These are phyloP conservation scores for Ustilaginoidea virens DNA, from an alignment of 2,329 filamentous ascomycete species.

Conservation along the genomic window DNA sequence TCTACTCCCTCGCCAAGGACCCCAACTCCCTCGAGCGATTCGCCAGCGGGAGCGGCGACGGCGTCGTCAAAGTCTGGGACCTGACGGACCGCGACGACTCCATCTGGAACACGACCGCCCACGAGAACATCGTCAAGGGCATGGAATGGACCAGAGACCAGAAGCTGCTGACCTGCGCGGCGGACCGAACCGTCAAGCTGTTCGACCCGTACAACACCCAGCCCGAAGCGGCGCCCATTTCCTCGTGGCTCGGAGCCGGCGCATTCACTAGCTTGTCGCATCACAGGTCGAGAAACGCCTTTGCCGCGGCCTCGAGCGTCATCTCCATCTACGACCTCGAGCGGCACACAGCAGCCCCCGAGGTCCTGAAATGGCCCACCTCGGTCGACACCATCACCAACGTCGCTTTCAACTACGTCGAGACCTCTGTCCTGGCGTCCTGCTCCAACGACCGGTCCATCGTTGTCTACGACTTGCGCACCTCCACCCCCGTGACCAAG, in stretches of 20 bases:
- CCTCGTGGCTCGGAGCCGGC: conserved; percentile 70
- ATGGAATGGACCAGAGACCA: conserved; percentile 78
- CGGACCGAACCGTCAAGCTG: conserved; percentile 75
- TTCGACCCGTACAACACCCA: conserved; percentile 75
- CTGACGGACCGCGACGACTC: conserved; percentile 54
- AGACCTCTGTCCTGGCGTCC: conserved; percentile 80
- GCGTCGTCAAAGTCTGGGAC: conserved; percentile 88
- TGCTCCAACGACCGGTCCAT: conserved; percentile 74
- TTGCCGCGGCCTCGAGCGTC: conserved; percentile 62
- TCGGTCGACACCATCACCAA: conserved; percentile 80
- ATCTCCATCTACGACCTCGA: conserved; percentile 85
- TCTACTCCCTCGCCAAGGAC: conserved; percentile 67
- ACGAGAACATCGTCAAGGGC: conserved; percentile 88
- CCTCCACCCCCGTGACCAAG: conserved; percentile 67
- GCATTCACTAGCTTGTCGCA: conserved; percentile 76
- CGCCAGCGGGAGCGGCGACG: conserved; percentile 79
- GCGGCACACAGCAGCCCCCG: conserved; percentile 63
- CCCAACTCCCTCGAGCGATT: conserved; percentile 57
- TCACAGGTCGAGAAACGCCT: conserved; percentile 62
- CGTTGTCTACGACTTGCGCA: conserved; percentile 84
- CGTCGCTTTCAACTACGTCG: conserved; percentile 81
- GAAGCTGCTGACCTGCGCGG: conserved; percentile 74
- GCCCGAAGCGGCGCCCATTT: conserved; percentile 52
- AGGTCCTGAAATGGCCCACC: conserved; percentile 77
- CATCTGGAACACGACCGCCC: conserved; percentile 59